A percentile compares a stretch with the other conserved stretches of the same genome.
Conservation (phyloP, 495 filamentous ascomycete genomes). For the Penicillium canescens region DNA sequence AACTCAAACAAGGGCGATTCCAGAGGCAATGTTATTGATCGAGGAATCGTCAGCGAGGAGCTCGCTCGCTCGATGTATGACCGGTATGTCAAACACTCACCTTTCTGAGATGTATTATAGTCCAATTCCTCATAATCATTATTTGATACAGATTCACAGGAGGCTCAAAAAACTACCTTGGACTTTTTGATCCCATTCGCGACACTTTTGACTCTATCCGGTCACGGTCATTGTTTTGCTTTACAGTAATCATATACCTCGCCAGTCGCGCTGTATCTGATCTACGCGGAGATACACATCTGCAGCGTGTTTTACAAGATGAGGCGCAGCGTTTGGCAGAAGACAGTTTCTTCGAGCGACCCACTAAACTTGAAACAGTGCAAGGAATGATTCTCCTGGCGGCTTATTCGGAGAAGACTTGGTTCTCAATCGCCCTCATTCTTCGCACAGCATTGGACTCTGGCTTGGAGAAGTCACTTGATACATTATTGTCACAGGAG, state of each 20-base stretch:
- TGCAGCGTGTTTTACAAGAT: constrained; percentile 46
- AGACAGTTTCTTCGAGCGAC: constrained; percentile 46
- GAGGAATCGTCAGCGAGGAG: constrained; percentile 43
- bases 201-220: constrained; percentile 47
- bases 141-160: constrained; percentile 30
- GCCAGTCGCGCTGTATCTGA: constrained; percentile 42
- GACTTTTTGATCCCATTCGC: constrained; percentile 43
- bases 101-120: neutral
- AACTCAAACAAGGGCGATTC: constrained; percentile 32
- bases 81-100: constrained; percentile 23
- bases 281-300: constrained; percentile 36
- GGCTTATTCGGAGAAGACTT: constrained; percentile 46
- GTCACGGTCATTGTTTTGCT: constrained; percentile 44
- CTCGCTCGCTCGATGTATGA: constrained; percentile 43
- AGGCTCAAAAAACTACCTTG: constrained; percentile 42
- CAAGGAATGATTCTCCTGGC: constrained; percentile 47
- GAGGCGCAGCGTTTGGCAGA: constrained; percentile 44
- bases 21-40: constrained; percentile 37
- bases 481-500: constrained; percentile 37
- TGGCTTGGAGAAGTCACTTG: constrained; percentile 43
- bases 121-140: neutral
- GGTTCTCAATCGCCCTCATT: constrained; percentile 47
- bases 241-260: constrained; percentile 44
- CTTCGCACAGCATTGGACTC: constrained; percentile 43
- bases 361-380: constrained; percentile 44